Evolutionary conservation across 2,329 filamentous ascomycete species (phyloP).

Genomic region (Nigrospora sphaerica): DNA sequence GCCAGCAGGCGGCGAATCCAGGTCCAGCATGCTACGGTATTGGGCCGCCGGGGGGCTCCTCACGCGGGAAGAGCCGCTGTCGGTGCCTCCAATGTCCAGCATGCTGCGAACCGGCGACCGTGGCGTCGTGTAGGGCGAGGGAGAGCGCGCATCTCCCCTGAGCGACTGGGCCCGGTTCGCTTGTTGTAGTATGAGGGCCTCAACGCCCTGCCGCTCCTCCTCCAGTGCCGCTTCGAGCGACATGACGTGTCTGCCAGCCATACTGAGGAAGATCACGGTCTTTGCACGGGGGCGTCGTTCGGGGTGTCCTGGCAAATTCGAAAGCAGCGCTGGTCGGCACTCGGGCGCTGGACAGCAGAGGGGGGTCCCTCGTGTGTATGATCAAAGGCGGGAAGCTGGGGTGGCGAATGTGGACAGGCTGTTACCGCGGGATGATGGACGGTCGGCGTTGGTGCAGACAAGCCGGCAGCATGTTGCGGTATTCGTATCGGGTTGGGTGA

Average conservation of each 20-base stretch:
- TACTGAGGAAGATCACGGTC: slow-evolving; percentile 8
- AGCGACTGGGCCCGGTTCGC: slow-evolving; percentile 11
- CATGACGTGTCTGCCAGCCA: slow-evolving; percentile 20
- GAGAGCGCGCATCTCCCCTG: slow-evolving; percentile 30
- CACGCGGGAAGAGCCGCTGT: slow-evolving; percentile 16
- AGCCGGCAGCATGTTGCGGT: slow-evolving; percentile 3
- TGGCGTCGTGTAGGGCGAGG: slow-evolving; percentile 49
- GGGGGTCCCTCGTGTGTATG: no score
- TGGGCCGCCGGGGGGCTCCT: slow-evolving; percentile 40
- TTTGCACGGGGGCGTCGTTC: no score
- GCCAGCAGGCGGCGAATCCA: slow-evolving; percentile 35
- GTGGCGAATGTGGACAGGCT: not conserved
- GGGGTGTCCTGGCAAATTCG: no score
- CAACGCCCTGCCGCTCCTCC: slow-evolving; percentile 24
- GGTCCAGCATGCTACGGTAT: slow-evolving; percentile 60
- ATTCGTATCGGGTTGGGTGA: not conserved
- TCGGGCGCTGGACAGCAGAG: no score
- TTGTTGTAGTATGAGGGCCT: slow-evolving; percentile 21
- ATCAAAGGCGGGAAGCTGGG: no score
- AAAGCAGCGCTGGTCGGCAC: no score
- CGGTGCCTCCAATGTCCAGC: slow-evolving; percentile 48
- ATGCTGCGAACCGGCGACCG: slow-evolving; percentile 64
- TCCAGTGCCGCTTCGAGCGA: slow-evolving; percentile 26
- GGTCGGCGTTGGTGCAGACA: slow-evolving; percentile 1
- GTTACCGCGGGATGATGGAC: slow-evolving; percentile 3